Base-by-base conservation (phyloP, 192 early-diverging fungal genomes). In the Funneliformis mosseae region DNA sequence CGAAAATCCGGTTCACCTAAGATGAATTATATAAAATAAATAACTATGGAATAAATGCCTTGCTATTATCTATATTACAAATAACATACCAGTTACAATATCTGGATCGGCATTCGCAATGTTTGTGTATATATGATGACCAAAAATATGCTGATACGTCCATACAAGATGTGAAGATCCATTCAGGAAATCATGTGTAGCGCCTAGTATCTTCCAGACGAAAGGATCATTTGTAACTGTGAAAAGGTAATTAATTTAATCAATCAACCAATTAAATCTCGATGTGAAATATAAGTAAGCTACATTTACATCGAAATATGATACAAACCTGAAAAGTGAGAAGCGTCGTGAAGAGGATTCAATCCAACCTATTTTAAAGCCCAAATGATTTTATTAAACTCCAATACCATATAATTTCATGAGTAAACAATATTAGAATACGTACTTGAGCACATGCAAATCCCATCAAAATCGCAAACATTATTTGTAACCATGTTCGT, bases 101-200 rank as follows among this genome's bases (percentile, higher is more conserved):
- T 90, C 89, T 2, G 89, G 89, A 75, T 90, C 89, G 5, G 87
- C 88, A 25, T 68, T 84, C 48, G 85, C 84, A 70, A 90, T 86
- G 77, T 90, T 90, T 69, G 89, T 90, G 69, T 89, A 90, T 25
- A 88, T 85, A 73, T 90, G 89, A 72, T 90, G 89, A 8, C 89
- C 89, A 12, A 90, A 76, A 79, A 84, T 83, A 76, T 90, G 89
- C 78, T 90, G 89, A 77, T 90, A 90, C 78, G 84, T 81, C 89
- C 89, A 90, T 12, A 88, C 83, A 9, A 90, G 80, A 74, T 87
- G 9, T 38, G 88, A 89, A 5, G 87, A 81, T 21, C 89, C 89
- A 79, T 90, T 90, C 70, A 89, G 81, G 78, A 90, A 89, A 63
- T 90, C 89, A 70, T 90, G 89, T 23, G 85, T 88, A 41, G 89